These are phyloP conservation scores for Yarrowia sp. DNA, from an alignment of 805 yeast species.

Conservation along the genomic window DNA sequence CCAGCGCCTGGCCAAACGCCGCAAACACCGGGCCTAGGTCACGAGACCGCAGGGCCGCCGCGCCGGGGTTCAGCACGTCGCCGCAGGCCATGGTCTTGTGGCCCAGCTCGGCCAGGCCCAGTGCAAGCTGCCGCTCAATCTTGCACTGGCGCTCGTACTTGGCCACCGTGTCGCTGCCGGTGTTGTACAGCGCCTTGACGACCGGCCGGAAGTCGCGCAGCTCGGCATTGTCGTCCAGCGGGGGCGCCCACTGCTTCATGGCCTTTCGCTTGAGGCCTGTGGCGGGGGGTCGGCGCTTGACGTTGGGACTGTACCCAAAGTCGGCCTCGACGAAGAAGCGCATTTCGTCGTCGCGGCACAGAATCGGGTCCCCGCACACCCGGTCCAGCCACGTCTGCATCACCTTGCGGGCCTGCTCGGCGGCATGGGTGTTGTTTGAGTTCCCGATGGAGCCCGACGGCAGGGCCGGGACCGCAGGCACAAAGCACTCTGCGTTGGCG, in stretches of 20 bases:
- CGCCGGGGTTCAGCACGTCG: conserved; percentile 40
- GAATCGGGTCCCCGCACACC: conserved; percentile 73
- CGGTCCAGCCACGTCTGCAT: conserved; percentile 90
- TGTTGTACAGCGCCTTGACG: conserved; percentile 75
- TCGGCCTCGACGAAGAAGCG: conserved; percentile 83
- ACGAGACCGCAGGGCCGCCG: conserved; percentile 47
- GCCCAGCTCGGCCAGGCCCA: conserved; percentile 64
- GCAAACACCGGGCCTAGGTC: conserved; percentile 71
- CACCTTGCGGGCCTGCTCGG: conserved; percentile 70
- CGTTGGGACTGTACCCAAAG: conserved; percentile 68
- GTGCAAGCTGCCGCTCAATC: conserved; percentile 57
- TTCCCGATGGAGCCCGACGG: conserved; percentile 86
- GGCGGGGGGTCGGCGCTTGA: conserved; percentile 69
- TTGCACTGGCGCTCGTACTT: conserved; percentile 65
- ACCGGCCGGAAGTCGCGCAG: conserved; percentile 86
- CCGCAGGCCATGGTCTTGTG: conserved; percentile 45
- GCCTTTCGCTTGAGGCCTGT: conserved; percentile 89
- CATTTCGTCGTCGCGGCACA: conserved; percentile 86
- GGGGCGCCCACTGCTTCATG: conserved; percentile 88
- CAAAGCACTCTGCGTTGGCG: conserved; percentile 89
- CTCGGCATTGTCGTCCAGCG: conserved; percentile 83
- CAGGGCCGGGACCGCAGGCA: conserved; percentile 76
- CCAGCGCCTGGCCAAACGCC: conserved; percentile 57
- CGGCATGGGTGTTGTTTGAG: conserved; percentile 49
- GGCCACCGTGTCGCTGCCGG: conserved; percentile 57